Percentiles rank a stretch among this genome's conserved stretches.
Conservation (phyloP, 1,284 basidiomycete species). For the Blastosporella zonata region DNA sequence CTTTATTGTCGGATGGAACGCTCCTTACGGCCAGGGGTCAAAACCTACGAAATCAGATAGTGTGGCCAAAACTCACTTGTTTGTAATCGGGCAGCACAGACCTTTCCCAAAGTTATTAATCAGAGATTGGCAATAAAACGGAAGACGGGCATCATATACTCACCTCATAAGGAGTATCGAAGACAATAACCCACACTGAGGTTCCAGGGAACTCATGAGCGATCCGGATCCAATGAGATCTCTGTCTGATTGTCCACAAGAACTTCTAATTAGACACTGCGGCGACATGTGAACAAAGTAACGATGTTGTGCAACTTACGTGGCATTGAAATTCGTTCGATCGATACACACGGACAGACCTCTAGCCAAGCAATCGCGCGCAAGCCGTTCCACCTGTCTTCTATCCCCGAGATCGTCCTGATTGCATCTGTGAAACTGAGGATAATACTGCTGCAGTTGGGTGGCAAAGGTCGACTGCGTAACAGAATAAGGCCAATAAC, state of each 20-base stretch:
- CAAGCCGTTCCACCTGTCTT: conserved; percentile 54
- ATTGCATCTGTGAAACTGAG: conserved; percentile 62
- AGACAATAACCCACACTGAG: conserved; percentile 64
- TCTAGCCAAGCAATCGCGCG: conserved; percentile 43
- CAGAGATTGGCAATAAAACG: conserved; percentile 15
- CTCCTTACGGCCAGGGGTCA: conserved; percentile 41
- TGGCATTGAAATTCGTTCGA: conserved; percentile 65
- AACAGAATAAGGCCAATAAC: conserved; percentile 1
- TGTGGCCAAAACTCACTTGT: conserved; percentile 37
- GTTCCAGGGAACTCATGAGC: conserved; percentile 60
- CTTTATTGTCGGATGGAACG: conserved; percentile 67
- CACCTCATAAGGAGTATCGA: conserved; percentile 71
- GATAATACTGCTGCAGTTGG: conserved; percentile 54
- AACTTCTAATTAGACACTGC: conserved; percentile 10
- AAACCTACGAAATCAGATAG: conserved; percentile 14
- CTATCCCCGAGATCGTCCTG: conserved; percentile 65
- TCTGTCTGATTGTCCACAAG: conserved; percentile 44
- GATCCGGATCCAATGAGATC: conserved; percentile 68
- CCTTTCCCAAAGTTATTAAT: conserved; percentile 35
- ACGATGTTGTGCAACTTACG: conserved; percentile 39
- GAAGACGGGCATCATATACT: conserved; percentile 26
- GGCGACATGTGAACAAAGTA: conserved; percentile 4
- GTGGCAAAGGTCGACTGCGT: conserved; percentile 67
- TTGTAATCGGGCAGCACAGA: conserved; percentile 50
- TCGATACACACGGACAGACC: conserved; percentile 71